These are phyloP conservation scores for Blastobotrys ciferrii DNA, from an alignment of 1,139 yeast genomes.

Conservation along the genomic window DNA sequence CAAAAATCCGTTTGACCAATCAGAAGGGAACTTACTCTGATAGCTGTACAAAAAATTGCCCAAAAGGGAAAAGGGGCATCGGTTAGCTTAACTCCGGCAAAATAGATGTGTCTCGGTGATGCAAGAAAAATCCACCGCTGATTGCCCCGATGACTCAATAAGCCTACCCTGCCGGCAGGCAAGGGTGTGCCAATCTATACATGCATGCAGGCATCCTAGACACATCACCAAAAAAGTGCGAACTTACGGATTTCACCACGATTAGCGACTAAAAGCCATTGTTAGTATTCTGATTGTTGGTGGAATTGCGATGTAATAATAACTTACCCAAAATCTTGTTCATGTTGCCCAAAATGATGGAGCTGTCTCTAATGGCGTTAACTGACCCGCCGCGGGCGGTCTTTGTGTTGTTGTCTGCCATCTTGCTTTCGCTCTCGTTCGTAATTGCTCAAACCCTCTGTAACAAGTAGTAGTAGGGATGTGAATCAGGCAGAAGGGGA, in stretches of 20 bases:
- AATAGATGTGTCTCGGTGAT: background rate
- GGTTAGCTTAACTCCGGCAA: background rate
- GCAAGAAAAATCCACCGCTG: background rate
- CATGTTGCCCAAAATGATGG: constrained; percentile 41
- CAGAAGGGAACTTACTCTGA: constrained; percentile 6
- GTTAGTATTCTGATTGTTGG: too few species aligned
- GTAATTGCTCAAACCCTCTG: too few species aligned
- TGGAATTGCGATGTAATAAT: constrained; percentile 1
- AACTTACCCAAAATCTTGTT: constrained; percentile 39
- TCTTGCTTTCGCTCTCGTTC: constrained; percentile 8
- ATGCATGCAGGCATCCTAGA: background rate
- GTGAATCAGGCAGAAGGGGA: background rate
- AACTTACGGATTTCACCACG: constrained; percentile 80
- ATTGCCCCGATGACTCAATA: background rate
- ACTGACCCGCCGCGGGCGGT: constrained; percentile 17
- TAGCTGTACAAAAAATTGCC: constrained; percentile 4
- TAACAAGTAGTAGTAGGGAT: background rate
- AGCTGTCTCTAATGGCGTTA: constrained; percentile 40
- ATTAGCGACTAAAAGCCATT: constrained; percentile 64
- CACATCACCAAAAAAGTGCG: background rate
- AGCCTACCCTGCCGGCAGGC: background rate
- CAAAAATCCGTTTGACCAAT: background rate
- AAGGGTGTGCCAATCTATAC: too few species aligned
- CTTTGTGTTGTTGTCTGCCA: constrained; percentile 8
- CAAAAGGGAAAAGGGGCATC: background rate